phyloP scores from a whole-genome alignment of 306 rosid species.

The Potentilla sterilis region DNA sequence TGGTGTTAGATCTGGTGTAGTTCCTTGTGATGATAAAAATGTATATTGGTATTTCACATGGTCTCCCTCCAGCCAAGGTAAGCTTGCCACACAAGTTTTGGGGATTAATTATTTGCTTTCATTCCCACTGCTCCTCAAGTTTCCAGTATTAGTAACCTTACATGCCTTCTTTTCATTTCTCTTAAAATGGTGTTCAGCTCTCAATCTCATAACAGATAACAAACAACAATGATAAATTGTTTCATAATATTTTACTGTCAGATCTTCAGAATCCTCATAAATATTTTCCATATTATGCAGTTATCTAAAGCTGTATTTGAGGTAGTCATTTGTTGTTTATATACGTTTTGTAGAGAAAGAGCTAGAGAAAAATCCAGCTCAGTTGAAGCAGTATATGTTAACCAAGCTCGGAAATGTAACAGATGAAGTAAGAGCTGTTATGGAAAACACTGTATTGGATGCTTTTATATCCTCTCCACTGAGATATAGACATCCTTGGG shows the following conservation, averaged over 20 bases:
- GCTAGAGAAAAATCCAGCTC: slow-evolving; percentile 30
- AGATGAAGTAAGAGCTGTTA: slow-evolving; percentile 28
- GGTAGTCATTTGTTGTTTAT: not conserved
- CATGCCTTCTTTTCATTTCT: not conserved
- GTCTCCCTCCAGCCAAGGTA: slow-evolving; percentile 58
- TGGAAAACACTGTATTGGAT: slow-evolving; percentile 44
- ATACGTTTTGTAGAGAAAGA: slow-evolving; percentile 39
- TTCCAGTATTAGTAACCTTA: not conserved
- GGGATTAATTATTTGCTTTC: not conserved
- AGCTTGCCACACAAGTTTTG: slow-evolving; percentile 2
- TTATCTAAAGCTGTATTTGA: not conserved
- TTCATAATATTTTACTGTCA: not conserved
- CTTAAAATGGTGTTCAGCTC: not conserved
- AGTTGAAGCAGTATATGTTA: slow-evolving; percentile 46
- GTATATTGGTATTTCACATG: slow-evolving; percentile 66
- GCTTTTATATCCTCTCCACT: slow-evolving; percentile 25
- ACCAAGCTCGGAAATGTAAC: slow-evolving; percentile 50
- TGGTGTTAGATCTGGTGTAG: slow-evolving; percentile 51
- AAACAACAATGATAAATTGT: not conserved
- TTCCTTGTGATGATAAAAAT: slow-evolving; percentile 44
- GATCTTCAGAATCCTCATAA: not conserved
- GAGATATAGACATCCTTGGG: slow-evolving; percentile 50
- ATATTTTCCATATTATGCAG: not conserved
- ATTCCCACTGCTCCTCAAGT: not conserved
- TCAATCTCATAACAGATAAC: not conserved